Conservation (phyloP, 2,329 filamentous ascomycete species). For the Ophiosphaerella korrae region DNA sequence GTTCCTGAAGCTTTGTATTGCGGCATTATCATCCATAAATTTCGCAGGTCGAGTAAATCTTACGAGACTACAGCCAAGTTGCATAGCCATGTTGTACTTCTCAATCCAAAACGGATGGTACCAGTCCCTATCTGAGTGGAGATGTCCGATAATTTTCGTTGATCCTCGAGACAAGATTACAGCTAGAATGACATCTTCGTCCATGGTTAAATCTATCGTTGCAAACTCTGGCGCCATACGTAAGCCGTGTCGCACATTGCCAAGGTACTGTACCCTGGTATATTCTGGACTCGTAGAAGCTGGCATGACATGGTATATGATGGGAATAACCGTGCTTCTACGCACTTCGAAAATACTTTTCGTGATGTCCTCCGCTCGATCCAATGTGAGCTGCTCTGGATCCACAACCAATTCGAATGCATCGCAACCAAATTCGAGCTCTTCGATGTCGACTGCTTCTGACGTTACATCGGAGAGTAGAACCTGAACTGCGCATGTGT, state of each 20-base stretch:
- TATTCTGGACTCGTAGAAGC: slow-evolving; percentile 25
- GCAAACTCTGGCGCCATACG: slow-evolving; percentile 67
- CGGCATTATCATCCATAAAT: slow-evolving; percentile 66
- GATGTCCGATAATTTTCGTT: slow-evolving; percentile 66
- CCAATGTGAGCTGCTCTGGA: slow-evolving; percentile 23
- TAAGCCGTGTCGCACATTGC: slow-evolving; percentile 63
- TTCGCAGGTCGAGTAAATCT: slow-evolving; percentile 64
- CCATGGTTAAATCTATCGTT: slow-evolving; percentile 64
- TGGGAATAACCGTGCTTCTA: slow-evolving; percentile 62
- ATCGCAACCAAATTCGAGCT: slow-evolving; percentile 68
- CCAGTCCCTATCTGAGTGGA: slow-evolving; percentile 60
- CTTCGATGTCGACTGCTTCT: slow-evolving; percentile 64
- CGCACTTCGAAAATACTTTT: slow-evolving; percentile 63
- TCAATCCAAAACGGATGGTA: slow-evolving; percentile 59
- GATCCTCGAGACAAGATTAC: slow-evolving; percentile 59
- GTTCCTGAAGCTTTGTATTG: slow-evolving; percentile 61
- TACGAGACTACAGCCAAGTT: slow-evolving; percentile 65
- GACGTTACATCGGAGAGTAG: slow-evolving; percentile 63
- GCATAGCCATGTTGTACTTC: slow-evolving; percentile 63
- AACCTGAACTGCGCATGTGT: slow-evolving; percentile 70
- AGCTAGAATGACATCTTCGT: slow-evolving; percentile 57
- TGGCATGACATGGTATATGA: slow-evolving; percentile 48
- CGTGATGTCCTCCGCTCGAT: slow-evolving; percentile 55
- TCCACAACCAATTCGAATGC: slow-evolving; percentile 67
- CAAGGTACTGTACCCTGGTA: slow-evolving; percentile 54